Conservation (phyloP, 2,329 filamentous ascomycete genomes). For the Cadophora sp. region DNA sequence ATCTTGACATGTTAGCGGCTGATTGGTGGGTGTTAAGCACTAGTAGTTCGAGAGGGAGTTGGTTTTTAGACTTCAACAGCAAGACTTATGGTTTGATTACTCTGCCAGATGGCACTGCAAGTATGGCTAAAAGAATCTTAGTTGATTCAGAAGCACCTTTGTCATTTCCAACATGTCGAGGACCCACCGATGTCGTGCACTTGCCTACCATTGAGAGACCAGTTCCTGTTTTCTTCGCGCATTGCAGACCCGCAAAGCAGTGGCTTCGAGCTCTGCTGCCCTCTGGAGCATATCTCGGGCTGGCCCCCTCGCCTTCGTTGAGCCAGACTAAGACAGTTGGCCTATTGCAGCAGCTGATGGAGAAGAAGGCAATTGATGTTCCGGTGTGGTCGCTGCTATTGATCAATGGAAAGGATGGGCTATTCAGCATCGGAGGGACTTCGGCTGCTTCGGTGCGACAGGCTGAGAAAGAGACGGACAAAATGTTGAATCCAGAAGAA, state of each 20-base stretch:
- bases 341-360: constrained; percentile 31
- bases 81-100: constrained; percentile 31
- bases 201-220: constrained; percentile 25
- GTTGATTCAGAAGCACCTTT: constrained; percentile 30
- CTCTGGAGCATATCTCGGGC: constrained; percentile 34
- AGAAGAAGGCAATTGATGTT: constrained; percentile 29
- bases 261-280: constrained; percentile 33
- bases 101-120: not conserved
- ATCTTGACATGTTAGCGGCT: constrained; percentile 37
- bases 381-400: constrained; percentile 37
- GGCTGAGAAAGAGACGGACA: constrained; percentile 25
- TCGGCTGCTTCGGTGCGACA: constrained; percentile 21
- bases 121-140: constrained; percentile 5
- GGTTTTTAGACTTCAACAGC: constrained; percentile 31
- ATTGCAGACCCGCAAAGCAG: constrained; percentile 36
- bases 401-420: constrained; percentile 34
- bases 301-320: constrained; percentile 32
- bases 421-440: constrained; percentile 37
- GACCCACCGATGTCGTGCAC: constrained; percentile 31
- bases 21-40: constrained; percentile 36
- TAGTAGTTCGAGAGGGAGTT: constrained; percentile 30
- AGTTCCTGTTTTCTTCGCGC: constrained; percentile 32
- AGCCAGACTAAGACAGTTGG: constrained; percentile 30
- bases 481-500: constrained; percentile 12
- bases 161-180: constrained; percentile 32